Base-by-base conservation (phyloP, 1,139 yeast genomes). In the Nakaseomyces delphensis region DNA sequence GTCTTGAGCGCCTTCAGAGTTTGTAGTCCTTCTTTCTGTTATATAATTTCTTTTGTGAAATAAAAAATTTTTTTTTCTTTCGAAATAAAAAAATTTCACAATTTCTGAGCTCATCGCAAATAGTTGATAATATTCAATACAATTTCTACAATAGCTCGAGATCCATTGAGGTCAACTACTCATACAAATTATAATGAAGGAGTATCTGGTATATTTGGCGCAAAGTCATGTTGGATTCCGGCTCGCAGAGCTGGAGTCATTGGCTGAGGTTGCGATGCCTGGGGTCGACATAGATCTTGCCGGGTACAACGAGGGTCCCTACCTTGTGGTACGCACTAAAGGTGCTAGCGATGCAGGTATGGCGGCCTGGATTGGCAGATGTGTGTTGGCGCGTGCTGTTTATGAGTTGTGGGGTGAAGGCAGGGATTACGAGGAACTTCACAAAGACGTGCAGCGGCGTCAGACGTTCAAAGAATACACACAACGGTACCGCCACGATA, bases 351-450 rank as follows among this genome's bases (percentile, higher is more conserved):
- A 83, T 52, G 73, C 72, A n/a, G 74, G 76, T 40, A 97, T 97
- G 1, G 55, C 58, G 15, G 67, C 72, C 39, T 70, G 87, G 54
- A 68, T 89, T 32, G 65, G 69, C 39, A 67, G 96, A 47, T 76
- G 95, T 1, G 71, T 91, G 11, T 64, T 91, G 39, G 71, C 82
- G 7, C 73, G 79, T 49, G 87, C 86, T 0, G 78, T 89, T 19
- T 91, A 85, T 57, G 96, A 89, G 56, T 66, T 86, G 9, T 87
- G 93, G 83, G 95, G 95, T 0, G 64, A 69, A 35, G 96, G 94
- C 0, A 48, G 52, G 0, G 67, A 69, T 6, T 62, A 77, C 42
- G 79, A 74, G 0, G 71, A 68, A 35, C 61, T 89, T 38, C 96
- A 86, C 55, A 61, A 59, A 9, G 66, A 69, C 43, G 73, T 85